Percentiles rank a stretch among this genome's conserved stretches.
These are phyloP conservation scores for Carex sylvatica DNA, from an alignment of 202 grass and related monocot genomes.

Conservation along the genomic window DNA sequence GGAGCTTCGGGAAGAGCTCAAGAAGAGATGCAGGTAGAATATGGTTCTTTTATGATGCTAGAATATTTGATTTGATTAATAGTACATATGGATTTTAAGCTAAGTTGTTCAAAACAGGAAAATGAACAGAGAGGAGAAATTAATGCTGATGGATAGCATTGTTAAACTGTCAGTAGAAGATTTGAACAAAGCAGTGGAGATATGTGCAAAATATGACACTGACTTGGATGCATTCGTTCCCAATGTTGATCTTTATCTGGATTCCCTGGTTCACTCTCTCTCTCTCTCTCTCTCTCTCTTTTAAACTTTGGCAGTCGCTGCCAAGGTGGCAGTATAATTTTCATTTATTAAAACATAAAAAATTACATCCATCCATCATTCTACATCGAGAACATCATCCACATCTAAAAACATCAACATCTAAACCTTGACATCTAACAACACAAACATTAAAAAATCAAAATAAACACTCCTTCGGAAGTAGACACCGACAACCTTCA, in stretches of 20 bases:
- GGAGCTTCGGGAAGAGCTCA: constrained; percentile 49
- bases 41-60: constrained; percentile 14
- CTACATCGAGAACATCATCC: no score
- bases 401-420: no score
- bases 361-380: no score
- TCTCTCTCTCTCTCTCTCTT: not conserved
- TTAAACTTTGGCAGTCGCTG: not conserved
- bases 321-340: no score
- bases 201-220: constrained; percentile 79
- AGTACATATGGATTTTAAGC: constrained; percentile 7
- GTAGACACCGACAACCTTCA: no score
- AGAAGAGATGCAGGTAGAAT: constrained; percentile 73
- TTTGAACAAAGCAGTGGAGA: constrained; percentile 69
- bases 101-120: constrained; percentile 44
- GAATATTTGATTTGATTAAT: constrained; percentile 16
- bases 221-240: constrained; percentile 42
- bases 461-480: no score
- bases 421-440: no score
- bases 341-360: no score
- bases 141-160: constrained; percentile 61
- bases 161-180: constrained; percentile 67
- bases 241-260: constrained; percentile 73
- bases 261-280: constrained; percentile 55
- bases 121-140: constrained; percentile 84
- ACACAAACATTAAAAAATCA: no score